Percentiles rank a stretch among this genome's conserved stretches.
phyloP scores from a whole-genome alignment of 2,329 filamentous ascomycete species.

The Mariannaea sp. region DNA sequence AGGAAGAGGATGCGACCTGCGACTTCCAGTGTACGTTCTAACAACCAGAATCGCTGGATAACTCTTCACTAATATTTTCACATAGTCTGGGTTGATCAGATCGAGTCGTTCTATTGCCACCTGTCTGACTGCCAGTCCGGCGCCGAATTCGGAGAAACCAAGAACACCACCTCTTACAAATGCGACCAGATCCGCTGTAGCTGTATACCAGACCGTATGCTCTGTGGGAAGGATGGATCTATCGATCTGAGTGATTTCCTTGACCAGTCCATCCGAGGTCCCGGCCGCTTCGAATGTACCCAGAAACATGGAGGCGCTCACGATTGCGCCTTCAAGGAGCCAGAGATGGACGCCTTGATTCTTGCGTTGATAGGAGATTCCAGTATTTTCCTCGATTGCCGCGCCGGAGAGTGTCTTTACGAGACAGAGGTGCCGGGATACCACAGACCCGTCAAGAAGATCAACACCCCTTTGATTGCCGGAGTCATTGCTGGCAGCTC shows the following conservation, averaged over 20 bases:
- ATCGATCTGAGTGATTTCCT: slow-evolving; percentile 93
- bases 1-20: slow-evolving; percentile 73
- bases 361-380: slow-evolving; percentile 86
- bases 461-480: slow-evolving; percentile 96
- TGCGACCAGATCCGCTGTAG: slow-evolving; percentile 85
- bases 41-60: background rate
- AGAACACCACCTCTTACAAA: slow-evolving; percentile 82
- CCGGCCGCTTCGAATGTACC: slow-evolving; percentile 79
- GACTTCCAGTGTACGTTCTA: slow-evolving; percentile 86
- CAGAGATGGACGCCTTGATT: slow-evolving; percentile 90
- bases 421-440: slow-evolving; percentile 93
- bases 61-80: background rate
- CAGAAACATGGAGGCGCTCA: slow-evolving; percentile 66
- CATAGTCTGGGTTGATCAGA: slow-evolving; percentile 89
- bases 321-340: slow-evolving; percentile 84
- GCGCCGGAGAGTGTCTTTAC: slow-evolving; percentile 90
- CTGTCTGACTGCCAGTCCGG: slow-evolving; percentile 79
- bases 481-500: slow-evolving; percentile 86
- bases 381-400: slow-evolving; percentile 82
- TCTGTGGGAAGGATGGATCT: slow-evolving; percentile 89
- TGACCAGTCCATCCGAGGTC: slow-evolving; percentile 79
- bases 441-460: slow-evolving; percentile 83
- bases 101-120: slow-evolving; percentile 95
- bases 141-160: slow-evolving; percentile 68
- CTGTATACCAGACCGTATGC: slow-evolving; percentile 89